Base-by-base conservation (phyloP, 2,329 filamentous ascomycete species). In the Pseudomassariella vexata region DNA sequence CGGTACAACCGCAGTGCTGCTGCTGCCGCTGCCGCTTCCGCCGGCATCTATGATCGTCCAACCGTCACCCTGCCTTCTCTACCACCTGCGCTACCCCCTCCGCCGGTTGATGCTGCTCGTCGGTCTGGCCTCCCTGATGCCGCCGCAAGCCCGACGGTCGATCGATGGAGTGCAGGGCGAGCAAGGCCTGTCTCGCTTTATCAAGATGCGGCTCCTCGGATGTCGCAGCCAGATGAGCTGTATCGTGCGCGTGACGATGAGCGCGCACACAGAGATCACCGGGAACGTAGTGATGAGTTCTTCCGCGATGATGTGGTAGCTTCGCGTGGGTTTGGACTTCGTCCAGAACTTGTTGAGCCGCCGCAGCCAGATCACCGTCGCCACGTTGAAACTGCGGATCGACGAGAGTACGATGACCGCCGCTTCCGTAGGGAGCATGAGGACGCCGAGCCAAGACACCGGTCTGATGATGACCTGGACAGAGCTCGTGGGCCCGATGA, bases 1-100 rank as follows among this genome's bases (percentile, higher is more conserved):
- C 83, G 76, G 56, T 73, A 85, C 41, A 73, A 73, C 44, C 63
- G 71, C 36, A 51, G 49, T 3, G 49, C 57, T 3, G 52, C 56
- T 28, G 45, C 54, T 11, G 49, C 57, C 3, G 52, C 56, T 28
- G 45, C 54, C 11, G n/a, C n/a, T n/a, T n/a, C n/a, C n/a, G n/a
- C n/a, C n/a, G 55, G 57, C 5, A 48, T 59, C 6, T 75, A 74
- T 39, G 69, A 73, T 16, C 52, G 65, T 18, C 58, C 68, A 5
- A 56, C 57, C 0, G 53, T 59, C 25, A 65, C 68, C 30, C 59
- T 68, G 49, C 63, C 71, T 11, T 55, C 70, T 10, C 62, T 65
- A 1, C 63, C 67, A 6, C 46, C 58, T 17, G 63, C 55, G n/a
- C 58, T 64, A 4, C 49, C 57, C 10, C 52, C 60, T 5, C 58